Base-by-base conservation (phyloP, 2,329 filamentous ascomycete genomes). In the Immersiporthe knoxdaviesiana region DNA sequence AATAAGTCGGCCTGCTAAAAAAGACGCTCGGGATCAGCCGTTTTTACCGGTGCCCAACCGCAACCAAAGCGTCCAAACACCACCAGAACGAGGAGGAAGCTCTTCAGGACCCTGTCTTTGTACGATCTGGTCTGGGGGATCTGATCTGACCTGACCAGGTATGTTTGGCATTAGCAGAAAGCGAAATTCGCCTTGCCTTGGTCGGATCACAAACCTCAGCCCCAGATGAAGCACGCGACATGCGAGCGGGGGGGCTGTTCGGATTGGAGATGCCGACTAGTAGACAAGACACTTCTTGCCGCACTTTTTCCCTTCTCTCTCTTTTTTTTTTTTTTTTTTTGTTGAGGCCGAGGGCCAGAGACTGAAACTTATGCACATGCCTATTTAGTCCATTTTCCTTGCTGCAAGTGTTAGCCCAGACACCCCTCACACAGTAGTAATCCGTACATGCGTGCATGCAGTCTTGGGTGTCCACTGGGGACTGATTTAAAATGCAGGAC, bases 361-460 rank as follows among this genome's bases (percentile, higher is more conserved):
- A 56, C 52, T 30, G 52, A 56, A 56, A 56, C 52, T 7, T 35
- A n/a, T n/a, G 27, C 56, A 59, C 56, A 59, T 59, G 56, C 56
- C 56, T 59, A 37, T 37, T 37, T 37, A 11, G 56, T 37, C 2
- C 21, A n/a, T 32, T n/a, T 11, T 37, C 18, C 10, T 59, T 8
- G 14, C 10, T 30, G 11, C n/a, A 27, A 12, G 52, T 56, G 52
- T 12, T 54, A 52, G 21, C 47, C 47, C n/a, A 54, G 35, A 35
- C 35, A 35, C 35, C 35, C 35, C 4, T n/a, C n/a, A n/a, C n/a
- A n/a, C n/a, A n/a, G n/a, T n/a, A n/a, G n/a, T n/a, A n/a, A n/a
- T n/a, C 35, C 8, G 8, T 35, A 54, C n/a, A 27, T 27, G 50
- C 50, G 24, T 16, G 24, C 11, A 21, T 52, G n/a, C 11, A n/a